Evolutionary conservation across 2,329 filamentous ascomycete genomes (phyloP).

Genomic region (Hymenoscyphus fructigenus): DNA sequence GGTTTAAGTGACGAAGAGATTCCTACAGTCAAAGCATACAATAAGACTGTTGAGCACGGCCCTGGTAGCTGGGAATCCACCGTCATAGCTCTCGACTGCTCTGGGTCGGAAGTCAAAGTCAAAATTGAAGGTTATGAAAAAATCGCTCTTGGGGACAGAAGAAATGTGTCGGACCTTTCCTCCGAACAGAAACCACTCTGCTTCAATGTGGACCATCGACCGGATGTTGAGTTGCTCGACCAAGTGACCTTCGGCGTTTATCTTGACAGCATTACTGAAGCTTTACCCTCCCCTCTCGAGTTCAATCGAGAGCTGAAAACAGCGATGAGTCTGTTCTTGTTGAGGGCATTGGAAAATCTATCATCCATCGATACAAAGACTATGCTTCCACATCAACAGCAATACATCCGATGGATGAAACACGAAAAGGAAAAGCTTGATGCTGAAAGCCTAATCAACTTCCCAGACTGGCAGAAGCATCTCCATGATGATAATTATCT

Average conservation of each 20-base stretch:
- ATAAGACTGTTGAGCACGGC: neutral
- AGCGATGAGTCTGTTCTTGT: neutral
- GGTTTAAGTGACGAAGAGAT: neutral
- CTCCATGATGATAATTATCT: neutral
- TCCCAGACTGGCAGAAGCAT: neutral
- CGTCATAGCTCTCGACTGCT: neutral
- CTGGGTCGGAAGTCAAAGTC: neutral
- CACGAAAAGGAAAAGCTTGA: neutral
- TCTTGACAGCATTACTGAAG: neutral
- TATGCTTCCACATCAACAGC: no score
- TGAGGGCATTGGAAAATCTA: neutral
- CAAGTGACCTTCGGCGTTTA: neutral
- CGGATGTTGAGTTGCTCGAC: neutral
- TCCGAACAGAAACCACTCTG: neutral
- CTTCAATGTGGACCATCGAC: neutral
- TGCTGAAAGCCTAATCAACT: neutral
- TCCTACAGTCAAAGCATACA: neutral
- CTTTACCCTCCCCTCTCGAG: neutral
- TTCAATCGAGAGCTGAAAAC: neutral
- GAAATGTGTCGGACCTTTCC: neutral
- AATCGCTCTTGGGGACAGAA: neutral
- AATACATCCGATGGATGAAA: neutral
- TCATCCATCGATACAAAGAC: no score
- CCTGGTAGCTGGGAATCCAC: neutral
- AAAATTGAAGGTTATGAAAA: neutral